Base-by-base conservation (phyloP, 495 filamentous ascomycete genomes). In the Daldinia loculata region DNA sequence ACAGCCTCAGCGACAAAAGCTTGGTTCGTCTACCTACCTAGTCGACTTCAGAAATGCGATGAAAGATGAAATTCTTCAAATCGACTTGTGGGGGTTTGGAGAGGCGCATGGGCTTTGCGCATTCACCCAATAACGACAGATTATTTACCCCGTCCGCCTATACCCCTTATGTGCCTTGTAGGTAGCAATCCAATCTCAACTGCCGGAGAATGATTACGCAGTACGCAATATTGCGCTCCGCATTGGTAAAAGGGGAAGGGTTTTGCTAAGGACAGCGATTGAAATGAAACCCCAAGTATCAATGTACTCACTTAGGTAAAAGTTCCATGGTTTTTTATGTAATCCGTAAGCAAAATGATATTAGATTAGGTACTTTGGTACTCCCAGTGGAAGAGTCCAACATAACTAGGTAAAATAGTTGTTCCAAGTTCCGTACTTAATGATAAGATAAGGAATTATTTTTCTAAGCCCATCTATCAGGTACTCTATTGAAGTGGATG, bases 391-490 rank as follows among this genome's bases (percentile, higher is more conserved):
- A 34, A 8, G 26, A 32, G 6, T 8, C 1, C 6, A 36, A n/a
- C n/a, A n/a, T n/a, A n/a, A n/a, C n/a, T n/a, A n/a, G 62, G 57
- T 61, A 19, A 48, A 67, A 61, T 63, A 34, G 59, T 70, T 63
- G 11, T 74, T 70, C 71, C 67, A 36, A 6, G 29, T 1, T 63
- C 62, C 45, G 67, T n/a, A 6, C 0, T 36, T 4, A 9, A 6
- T 19, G 62, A 74, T 70, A 70, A 74, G 71, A 74, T 74, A 74
- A 74, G 9, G 30, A 67, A 66, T 70, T 70, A 65, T 70, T 74
- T 70, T 69, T 66, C 55, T 55, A 22, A 57, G 4, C 66, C 53
- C 32, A 24, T 48, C n/a, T 22, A 17, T 45, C 9, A n/a, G n/a
- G n/a, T 48, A 48, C 43, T 48, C 8, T 48, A 12, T 12, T 45